Conservation (phyloP, 805 yeast genomes). For the Zygosaccharomyces bisporus region DNA sequence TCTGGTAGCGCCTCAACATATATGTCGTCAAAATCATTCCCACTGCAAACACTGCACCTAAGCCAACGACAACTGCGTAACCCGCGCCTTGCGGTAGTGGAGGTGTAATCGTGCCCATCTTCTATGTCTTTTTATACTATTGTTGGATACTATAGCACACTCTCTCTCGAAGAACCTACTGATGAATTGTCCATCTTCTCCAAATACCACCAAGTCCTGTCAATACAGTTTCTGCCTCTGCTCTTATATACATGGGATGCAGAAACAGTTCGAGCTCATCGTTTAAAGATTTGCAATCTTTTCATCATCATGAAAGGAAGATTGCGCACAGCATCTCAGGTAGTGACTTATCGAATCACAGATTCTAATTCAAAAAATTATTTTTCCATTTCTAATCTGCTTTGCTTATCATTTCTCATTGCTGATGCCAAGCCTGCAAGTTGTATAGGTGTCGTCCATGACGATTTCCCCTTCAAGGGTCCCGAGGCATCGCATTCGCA, state of each 20-base stretch:
- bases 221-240: not conserved
- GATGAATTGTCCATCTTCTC: not conserved
- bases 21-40: constrained; percentile 78
- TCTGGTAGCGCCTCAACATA: constrained; percentile 70
- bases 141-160: no score
- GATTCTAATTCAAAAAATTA: not conserved
- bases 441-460: not conserved
- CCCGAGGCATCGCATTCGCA: not conserved
- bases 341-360: not conserved
- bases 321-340: not conserved
- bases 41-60: constrained; percentile 73
- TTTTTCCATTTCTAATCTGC: not conserved
- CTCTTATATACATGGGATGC: not conserved
- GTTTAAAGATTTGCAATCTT: not conserved
- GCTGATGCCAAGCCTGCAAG: not conserved
- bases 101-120: constrained; percentile 20
- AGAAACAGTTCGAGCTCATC: not conserved
- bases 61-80: constrained; percentile 81
- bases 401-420: not conserved
- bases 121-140: not conserved
- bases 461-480: not conserved
- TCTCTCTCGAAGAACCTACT: no score
- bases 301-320: not conserved
- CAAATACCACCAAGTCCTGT: not conserved
- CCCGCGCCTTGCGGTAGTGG: constrained; percentile 75